Conservation (phyloP, 176 grass and related monocot genomes). For the Oryza meyeriana region DNA sequence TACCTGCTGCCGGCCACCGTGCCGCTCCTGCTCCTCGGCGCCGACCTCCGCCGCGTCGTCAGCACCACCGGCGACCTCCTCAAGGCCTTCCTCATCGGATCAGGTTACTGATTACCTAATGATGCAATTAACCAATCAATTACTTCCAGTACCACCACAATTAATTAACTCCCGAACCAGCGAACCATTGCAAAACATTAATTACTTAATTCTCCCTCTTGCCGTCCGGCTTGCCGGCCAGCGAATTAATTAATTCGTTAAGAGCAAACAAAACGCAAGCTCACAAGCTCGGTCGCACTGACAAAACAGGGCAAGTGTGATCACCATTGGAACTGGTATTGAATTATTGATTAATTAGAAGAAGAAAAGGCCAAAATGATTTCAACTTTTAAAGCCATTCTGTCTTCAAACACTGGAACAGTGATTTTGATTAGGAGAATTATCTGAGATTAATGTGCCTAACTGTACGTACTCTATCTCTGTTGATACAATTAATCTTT, state of each 20-base stretch:
- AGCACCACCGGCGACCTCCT: conserved; percentile 71
- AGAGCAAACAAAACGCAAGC: neutral
- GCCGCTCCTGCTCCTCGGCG: conserved; percentile 78
- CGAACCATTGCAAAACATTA: neutral
- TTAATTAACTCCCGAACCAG: neutral
- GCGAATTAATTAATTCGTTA: neutral
- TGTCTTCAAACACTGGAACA: neutral
- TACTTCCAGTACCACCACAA: neutral
- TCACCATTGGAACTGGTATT: neutral
- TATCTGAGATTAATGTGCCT: neutral
- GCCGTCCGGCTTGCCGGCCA: neutral
- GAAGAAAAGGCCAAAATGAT: neutral
- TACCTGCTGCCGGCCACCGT: conserved; percentile 72
- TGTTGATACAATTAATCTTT: neutral
- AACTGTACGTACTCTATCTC: neutral
- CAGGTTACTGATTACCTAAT: neutral
- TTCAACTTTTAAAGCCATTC: neutral
- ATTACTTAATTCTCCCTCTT: neutral
- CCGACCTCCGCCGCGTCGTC: conserved; percentile 79
- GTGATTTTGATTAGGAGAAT: neutral
- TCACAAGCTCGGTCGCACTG: neutral
- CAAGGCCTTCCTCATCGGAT: conserved; percentile 78
- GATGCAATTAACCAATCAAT: neutral
- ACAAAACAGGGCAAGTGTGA: neutral
- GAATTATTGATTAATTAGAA: neutral